Base-by-base conservation (phyloP, 2,329 filamentous ascomycete genomes). In the Talaromyces rugulosus region DNA sequence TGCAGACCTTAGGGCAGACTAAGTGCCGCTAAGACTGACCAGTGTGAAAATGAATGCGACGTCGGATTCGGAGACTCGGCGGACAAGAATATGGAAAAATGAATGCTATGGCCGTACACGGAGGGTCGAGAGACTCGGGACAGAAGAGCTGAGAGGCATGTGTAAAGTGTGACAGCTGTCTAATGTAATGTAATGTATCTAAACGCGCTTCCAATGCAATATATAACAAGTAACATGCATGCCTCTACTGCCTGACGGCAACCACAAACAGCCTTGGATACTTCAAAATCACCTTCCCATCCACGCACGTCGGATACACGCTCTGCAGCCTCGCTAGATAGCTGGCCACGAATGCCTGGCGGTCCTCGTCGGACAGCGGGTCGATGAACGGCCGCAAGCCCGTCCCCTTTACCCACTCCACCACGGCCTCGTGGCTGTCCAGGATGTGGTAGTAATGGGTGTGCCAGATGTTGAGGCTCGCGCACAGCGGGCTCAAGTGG, bases 391-490 rank as follows among this genome's bases (percentile, higher is more conserved):
- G 85, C 65, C 79, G 76, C 65, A 87, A 68, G 0, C 83, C 85
- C 0, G 83, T 85, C 0, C 83, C 82, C 65, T 81, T 82, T 3
- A 87, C 81, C 85, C 85, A 87, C 69, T 86, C 84, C 5, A 87
- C 80, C 50, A 87, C 82, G 1, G 76, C 81, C 12, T 71, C 64
- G 23, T 82, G 82, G 27, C 75, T 77, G 2, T 77, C 73, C 61
- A 87, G 68, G 0, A 79, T 70, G 69, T 87, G 85, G 30, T 80
- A 73, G 64, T 87, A 87, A 47, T 72, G 69, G 1, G 82, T 83
- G 51, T 81, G 78, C 82, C 84, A 87, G 1, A 87, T 69, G 64
- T 85, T 74, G 2, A 87, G 75, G 2, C 65, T 66, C 0, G 70
- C 66, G 59, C 77, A 80, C 1, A 80, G 59, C 18, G 78, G 78